Conservation (phyloP, 768 basidiomycete species). For the Trametes villosa region DNA sequence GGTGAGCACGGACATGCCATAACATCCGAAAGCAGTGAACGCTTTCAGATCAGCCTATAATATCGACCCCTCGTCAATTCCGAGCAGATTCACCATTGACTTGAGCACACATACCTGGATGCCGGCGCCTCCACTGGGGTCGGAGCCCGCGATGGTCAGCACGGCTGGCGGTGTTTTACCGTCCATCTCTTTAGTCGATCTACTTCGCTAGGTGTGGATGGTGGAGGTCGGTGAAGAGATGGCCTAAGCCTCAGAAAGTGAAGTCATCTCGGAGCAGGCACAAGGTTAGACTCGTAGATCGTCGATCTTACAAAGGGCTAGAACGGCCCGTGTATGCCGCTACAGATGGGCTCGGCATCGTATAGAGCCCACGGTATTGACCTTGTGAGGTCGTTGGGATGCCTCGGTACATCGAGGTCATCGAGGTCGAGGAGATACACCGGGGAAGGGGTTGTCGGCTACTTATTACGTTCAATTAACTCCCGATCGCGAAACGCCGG, state of each 20-base stretch:
- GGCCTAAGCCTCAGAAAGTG: neutral
- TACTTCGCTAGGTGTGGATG: neutral
- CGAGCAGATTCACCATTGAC: too few relatives aligned
- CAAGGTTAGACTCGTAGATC: neutral
- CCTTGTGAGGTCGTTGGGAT: too few relatives aligned
- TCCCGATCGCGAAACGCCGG: too few relatives aligned
- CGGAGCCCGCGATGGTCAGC: conserved; percentile 80
- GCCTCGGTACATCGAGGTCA: too few relatives aligned
- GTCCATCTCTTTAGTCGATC: neutral
- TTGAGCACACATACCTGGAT: conserved; percentile 77
- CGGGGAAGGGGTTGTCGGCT: too few relatives aligned
- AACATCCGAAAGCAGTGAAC: conserved; percentile 77
- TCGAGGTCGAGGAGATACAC: too few relatives aligned
- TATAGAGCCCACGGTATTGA: too few relatives aligned
- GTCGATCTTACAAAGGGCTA: neutral
- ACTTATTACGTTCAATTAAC: too few relatives aligned
- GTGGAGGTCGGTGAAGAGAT: neutral
- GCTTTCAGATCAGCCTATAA: conserved; percentile 91
- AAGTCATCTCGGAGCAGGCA: neutral
- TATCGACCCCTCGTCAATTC: neutral
- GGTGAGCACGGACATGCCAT: conserved; percentile 81
- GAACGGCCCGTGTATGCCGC: too few relatives aligned
- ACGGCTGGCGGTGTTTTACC: conserved; percentile 39
- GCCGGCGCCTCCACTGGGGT: conserved; percentile 86
- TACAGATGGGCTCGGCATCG: too few relatives aligned